Evolutionary conservation across 1,139 yeast species (phyloP).

Genomic region (Protomyces inouyei): DNA sequence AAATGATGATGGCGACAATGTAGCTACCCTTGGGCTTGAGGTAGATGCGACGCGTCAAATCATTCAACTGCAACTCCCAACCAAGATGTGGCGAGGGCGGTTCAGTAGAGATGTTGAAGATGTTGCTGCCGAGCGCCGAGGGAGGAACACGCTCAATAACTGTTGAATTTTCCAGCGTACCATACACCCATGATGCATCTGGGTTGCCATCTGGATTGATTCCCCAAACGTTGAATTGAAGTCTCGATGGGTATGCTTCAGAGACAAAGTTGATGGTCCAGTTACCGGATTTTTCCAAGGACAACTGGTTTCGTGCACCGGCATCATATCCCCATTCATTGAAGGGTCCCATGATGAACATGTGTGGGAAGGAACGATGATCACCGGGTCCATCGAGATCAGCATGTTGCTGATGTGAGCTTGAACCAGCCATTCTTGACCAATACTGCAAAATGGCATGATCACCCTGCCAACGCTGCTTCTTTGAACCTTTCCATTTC

Average conservation of each 20-base stretch:
- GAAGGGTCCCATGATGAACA: constrained; percentile 27
- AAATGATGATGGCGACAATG: constrained; percentile 25
- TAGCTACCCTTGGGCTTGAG: constrained; percentile 21
- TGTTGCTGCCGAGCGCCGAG: constrained; percentile 20
- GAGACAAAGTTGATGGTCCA: constrained; percentile 24
- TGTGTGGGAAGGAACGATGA: constrained; percentile 27
- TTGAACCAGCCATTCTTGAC: constrained; percentile 24
- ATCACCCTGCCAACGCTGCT: constrained; percentile 26
- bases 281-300: constrained; percentile 12
- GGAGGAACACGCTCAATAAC: constrained; percentile 27
- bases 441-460: constrained; percentile 29
- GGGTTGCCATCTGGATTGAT: constrained; percentile 27
- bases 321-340: constrained; percentile 29
- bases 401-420: constrained; percentile 27
- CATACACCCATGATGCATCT: constrained; percentile 27
- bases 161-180: constrained; percentile 15
- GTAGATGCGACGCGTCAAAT: constrained; percentile 7
- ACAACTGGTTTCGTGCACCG: constrained; percentile 24
- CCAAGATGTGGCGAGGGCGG: constrained; percentile 22
- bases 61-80: constrained; percentile 23
- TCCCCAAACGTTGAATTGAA: constrained; percentile 30
- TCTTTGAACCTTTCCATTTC: constrained; percentile 21
- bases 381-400: constrained; percentile 2
- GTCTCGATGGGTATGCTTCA: constrained; percentile 22
- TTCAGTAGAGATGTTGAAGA: constrained; percentile 25